Evolutionary conservation across 495 filamentous ascomycete species (phyloP).

Genomic region (Annulohypoxylon bovei): DNA sequence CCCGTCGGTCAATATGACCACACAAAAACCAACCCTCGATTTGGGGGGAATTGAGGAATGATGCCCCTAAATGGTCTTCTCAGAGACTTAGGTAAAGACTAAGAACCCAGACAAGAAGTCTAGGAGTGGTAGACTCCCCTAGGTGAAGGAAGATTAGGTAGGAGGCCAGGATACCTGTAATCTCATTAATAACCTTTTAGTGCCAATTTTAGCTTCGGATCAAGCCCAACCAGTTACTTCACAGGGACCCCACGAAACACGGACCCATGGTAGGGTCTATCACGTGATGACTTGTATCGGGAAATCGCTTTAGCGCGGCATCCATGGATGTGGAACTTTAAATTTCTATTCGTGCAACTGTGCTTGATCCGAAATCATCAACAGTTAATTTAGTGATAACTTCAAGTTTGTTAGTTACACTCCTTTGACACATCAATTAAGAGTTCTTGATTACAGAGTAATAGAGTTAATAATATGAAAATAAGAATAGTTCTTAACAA

Average conservation of each 20-base stretch:
- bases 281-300: slow-evolving; percentile 7
- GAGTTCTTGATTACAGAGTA: too few species aligned
- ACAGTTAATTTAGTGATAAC: too few species aligned
- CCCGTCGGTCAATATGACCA: neutral
- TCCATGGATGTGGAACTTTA: neutral
- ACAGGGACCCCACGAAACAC: slow-evolving; percentile 26
- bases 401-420: neutral
- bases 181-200: slow-evolving; percentile 34
- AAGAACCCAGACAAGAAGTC: neutral
- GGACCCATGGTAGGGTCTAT: neutral
- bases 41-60: neutral
- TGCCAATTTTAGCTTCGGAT: slow-evolving; percentile 28
- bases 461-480: too few species aligned
- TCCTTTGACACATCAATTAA: neutral
- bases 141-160: neutral
- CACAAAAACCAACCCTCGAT: neutral
- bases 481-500: too few species aligned
- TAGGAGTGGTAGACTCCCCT: neutral
- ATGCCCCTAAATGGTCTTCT: neutral
- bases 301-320: neutral
- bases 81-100: neutral
- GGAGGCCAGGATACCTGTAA: slow-evolving; percentile 25
- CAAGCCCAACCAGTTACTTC: slow-evolving; percentile 22
- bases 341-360: neutral
- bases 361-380: neutral